Percentiles rank a stretch among this genome's conserved stretches.
phyloP scores from a whole-genome alignment of 2,329 filamentous ascomycete species.

The Ceratocystis papillata region DNA sequence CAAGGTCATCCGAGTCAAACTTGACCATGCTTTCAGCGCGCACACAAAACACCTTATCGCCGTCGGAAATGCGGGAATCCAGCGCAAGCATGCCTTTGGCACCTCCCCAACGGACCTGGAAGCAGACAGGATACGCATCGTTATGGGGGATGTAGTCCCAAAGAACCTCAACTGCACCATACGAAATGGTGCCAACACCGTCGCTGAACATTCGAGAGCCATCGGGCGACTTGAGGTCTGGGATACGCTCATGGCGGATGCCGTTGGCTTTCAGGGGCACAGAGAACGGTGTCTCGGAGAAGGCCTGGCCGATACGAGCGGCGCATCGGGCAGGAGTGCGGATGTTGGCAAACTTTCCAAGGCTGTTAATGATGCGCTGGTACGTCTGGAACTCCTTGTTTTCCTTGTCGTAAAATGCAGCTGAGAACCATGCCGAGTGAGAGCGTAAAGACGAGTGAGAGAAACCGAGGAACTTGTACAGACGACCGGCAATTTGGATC shows the following conservation, averaged over 20 bases:
- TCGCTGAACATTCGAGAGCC: conserved; percentile 59
- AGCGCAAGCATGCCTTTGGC: conserved; percentile 70
- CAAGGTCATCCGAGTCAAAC: conserved; percentile 47
- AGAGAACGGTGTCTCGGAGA: conserved; percentile 61
- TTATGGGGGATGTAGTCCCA: conserved; percentile 43
- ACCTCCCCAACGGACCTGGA: conserved; percentile 65
- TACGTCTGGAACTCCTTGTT: conserved; percentile 31
- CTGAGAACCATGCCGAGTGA: conserved; percentile 57
- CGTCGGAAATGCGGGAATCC: conserved; percentile 48
- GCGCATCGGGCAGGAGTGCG: conserved; percentile 46
- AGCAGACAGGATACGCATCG: conserved; percentile 47
- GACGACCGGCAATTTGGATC: conserved; percentile 52
- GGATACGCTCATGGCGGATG: conserved; percentile 33
- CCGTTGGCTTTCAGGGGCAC: conserved; percentile 38
- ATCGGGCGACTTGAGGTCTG: conserved; percentile 42
- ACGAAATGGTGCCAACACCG: conserved; percentile 65
- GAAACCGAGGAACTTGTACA: conserved; percentile 61
- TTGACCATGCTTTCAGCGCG: conserved; percentile 67
- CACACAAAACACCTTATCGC: conserved; percentile 49
- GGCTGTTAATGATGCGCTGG: conserved; percentile 36
- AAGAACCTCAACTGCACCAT: conserved; percentile 47
- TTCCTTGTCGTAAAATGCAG: conserved; percentile 36
- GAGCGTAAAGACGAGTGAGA: conserved; percentile 66
- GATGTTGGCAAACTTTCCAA: conserved; percentile 44
- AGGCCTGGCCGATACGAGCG: conserved; percentile 54